Base-by-base conservation (phyloP, 768 basidiomycete genomes). In the Mycena alexandri region DNA sequence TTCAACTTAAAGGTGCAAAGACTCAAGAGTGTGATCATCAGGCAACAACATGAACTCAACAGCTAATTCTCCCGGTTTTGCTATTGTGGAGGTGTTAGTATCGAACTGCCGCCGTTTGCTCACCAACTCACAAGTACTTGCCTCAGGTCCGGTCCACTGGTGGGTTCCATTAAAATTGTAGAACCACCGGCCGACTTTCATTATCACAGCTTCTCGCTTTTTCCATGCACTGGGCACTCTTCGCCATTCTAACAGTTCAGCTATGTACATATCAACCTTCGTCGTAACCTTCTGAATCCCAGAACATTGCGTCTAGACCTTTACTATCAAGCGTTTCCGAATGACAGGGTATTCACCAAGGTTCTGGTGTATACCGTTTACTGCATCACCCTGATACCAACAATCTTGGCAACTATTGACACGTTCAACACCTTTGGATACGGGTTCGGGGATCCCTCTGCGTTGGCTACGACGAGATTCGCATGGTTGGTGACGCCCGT, bases 241-340 rank as follows among this genome's bases (percentile, higher is more conserved):
- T 42, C 24, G 36, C n/a, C 5, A 11, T n/a, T 55, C 22, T 55
- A 2, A 38, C 38, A 1, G 36, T 55, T 11, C 54, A 55, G 54
- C n/a, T 55, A 21, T 55, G 54, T 54, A 54, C 2, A 7, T 24
- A 29, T 29, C 6, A 6, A 24, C 5, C 4, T 57, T 21, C 55
- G 21, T 42, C 10, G 17, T 14, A 2, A n/a, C 12, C 25, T 19
- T 17, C 4, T 16, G 3, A 12, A 29, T 8, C 5, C 29, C 29
- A 29, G 22, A 19, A 9, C 16, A 14, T 16, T 12, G 13, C 7
- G 6, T 25, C 24, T n/a, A 59, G 58, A 48, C 33, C n/a, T 59
- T 17, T 48, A 59, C 14, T 59, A 59, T 38, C 58, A 48, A 24
- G 58, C 58, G 17, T 59, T 59, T 29, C 58, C 58, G 7, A 46